These are phyloP conservation scores for Kazachstania sp. DNA, from an alignment of 1,139 yeast genomes.

Conservation along the genomic window DNA sequence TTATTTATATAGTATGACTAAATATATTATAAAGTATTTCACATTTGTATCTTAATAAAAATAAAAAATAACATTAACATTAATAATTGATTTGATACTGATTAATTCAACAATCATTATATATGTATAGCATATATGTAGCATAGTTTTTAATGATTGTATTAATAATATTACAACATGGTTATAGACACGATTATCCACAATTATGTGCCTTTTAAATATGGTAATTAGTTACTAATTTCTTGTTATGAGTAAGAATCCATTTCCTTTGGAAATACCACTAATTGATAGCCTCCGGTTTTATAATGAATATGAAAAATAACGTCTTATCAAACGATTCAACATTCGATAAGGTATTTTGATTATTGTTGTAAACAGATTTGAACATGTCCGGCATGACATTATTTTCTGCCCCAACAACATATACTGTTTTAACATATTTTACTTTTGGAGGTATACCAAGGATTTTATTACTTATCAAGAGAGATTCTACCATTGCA, in stretches of 20 bases:
- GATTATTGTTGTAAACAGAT: constrained; percentile 2
- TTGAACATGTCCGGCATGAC: constrained; percentile 5
- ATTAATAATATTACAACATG: too few species aligned
- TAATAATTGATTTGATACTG: constrained; percentile 1
- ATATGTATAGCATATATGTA: neutral
- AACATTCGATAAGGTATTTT: neutral
- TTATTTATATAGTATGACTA: constrained; percentile 6
- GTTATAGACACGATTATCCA: too few species aligned
- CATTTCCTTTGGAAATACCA: neutral
- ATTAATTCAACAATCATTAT: neutral
- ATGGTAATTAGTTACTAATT: neutral
- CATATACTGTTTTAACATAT: constrained; percentile 21
- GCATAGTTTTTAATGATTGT: neutral
- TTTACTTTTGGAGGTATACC: constrained; percentile 17
- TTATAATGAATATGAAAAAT: constrained; percentile 16
- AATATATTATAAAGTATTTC: constrained; percentile 5
- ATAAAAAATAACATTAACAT: constrained; percentile 1
- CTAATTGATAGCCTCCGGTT: constrained; percentile 13
- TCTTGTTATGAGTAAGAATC: neutral
- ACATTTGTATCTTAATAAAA: constrained; percentile 6
- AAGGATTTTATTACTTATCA: constrained; percentile 14
- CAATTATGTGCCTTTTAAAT: too few species aligned
- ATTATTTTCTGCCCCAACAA: constrained; percentile 14
- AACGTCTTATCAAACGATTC: constrained; percentile 8
- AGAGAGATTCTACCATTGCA: constrained; percentile 14